Evolutionary conservation across 495 filamentous ascomycete species (phyloP).

Genomic region (Hypomontagnella monticulosa): DNA sequence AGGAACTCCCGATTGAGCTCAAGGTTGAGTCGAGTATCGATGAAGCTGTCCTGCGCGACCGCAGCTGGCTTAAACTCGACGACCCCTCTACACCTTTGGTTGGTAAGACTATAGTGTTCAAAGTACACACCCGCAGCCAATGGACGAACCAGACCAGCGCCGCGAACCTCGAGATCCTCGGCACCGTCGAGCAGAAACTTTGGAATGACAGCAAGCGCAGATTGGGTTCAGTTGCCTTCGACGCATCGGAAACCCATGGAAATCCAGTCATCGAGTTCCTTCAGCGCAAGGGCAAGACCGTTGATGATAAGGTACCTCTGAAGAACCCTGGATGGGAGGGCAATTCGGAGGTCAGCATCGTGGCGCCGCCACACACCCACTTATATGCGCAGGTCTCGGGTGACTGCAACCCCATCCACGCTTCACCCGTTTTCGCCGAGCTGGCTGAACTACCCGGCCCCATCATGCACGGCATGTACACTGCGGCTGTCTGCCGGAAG

Average conservation of each 20-base stretch:
- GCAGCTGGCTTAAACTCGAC: slow-evolving; percentile 92
- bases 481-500: slow-evolving; percentile 92
- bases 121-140: no score
- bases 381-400: slow-evolving; percentile 97
- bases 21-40: slow-evolving; percentile 89
- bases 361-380: slow-evolving; percentile 96
- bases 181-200: slow-evolving; percentile 41
- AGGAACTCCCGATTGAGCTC: slow-evolving; percentile 93
- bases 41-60: slow-evolving; percentile 90
- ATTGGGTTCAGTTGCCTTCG: slow-evolving; percentile 92
- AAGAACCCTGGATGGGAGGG: slow-evolving; percentile 94
- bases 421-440: slow-evolving; percentile 92
- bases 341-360: slow-evolving; percentile 73
- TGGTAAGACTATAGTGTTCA: no score
- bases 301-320: slow-evolving; percentile 79
- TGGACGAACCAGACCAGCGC: slow-evolving; percentile 52
- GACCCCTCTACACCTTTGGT: slow-evolving; percentile 51
- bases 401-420: slow-evolving; percentile 99
- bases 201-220: slow-evolving; percentile 69
- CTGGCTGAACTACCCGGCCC: slow-evolving; percentile 95
- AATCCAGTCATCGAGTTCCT: slow-evolving; percentile 98
- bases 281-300: slow-evolving; percentile 53
- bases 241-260: slow-evolving; percentile 86
- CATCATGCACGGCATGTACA: slow-evolving; percentile 99
- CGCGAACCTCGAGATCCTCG: slow-evolving; percentile 89